Conservation (phyloP, 495 filamentous ascomycete species). For the Pyrenula massariospora region DNA sequence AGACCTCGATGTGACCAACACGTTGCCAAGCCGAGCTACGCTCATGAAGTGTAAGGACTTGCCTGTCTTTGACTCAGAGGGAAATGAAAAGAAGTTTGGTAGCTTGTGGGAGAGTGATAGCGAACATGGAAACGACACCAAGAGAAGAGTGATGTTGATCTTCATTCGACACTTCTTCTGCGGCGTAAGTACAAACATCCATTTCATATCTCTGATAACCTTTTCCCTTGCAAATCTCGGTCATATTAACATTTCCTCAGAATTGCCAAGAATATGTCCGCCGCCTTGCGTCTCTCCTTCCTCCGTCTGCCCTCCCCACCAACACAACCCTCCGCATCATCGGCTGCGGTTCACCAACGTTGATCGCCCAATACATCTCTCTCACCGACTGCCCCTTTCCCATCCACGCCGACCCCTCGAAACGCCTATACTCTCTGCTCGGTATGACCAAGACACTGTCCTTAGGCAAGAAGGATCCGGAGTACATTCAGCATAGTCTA, state of each 20-base stretch:
- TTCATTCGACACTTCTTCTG: slow-evolving; percentile 90
- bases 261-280: slow-evolving; percentile 66
- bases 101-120: slow-evolving; percentile 39
- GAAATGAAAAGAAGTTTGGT: slow-evolving; percentile 52
- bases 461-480: slow-evolving; percentile 46
- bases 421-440: slow-evolving; percentile 56
- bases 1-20: slow-evolving; percentile 11
- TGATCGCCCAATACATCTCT: slow-evolving; percentile 57
- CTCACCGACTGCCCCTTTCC: slow-evolving; percentile 60
- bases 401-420: slow-evolving; percentile 70
- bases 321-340: slow-evolving; percentile 60
- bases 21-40: slow-evolving; percentile 35
- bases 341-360: slow-evolving; percentile 63
- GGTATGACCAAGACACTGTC: slow-evolving; percentile 57
- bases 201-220: slow-evolving; percentile 5
- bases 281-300: slow-evolving; percentile 40
- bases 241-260: slow-evolving; percentile 19
- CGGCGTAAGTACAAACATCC: slow-evolving; percentile 44
- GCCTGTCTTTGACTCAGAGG: slow-evolving; percentile 51
- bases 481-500: slow-evolving; percentile 49
- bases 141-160: slow-evolving; percentile 54
- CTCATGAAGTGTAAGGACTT: slow-evolving; percentile 41
- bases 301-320: slow-evolving; percentile 25
- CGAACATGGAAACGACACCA: slow-evolving; percentile 30
- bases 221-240: slow-evolving; percentile 3